Percentiles rank a stretch among this genome's conserved stretches.
Conservation (phyloP, 2,329 filamentous ascomycete species). For the Elsinoe arachidis region DNA sequence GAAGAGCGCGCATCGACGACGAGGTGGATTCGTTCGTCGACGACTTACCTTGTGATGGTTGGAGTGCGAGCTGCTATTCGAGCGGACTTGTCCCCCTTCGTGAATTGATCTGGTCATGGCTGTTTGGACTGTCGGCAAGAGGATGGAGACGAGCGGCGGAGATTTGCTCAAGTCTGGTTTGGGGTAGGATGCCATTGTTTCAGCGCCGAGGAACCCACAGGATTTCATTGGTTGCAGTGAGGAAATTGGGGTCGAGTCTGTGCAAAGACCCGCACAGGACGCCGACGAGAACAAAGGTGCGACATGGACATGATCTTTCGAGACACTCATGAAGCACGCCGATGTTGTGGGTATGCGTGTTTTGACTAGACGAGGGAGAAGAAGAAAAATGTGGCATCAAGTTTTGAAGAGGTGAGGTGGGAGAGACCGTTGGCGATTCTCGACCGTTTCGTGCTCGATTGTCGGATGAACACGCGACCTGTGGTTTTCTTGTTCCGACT, state of each 20-base stretch:
- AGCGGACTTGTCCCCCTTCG: not conserved
- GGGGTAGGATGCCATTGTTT: conserved; percentile 11
- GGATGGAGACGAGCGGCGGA: conserved; percentile 1
- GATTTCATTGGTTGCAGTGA: not conserved
- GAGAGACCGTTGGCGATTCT: not conserved
- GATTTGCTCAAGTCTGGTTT: conserved; percentile 10
- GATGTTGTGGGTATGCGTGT: not conserved
- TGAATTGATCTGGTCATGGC: not conserved
- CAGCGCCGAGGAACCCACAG: not conserved
- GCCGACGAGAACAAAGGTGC: not conserved
- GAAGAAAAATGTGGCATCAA: not conserved
- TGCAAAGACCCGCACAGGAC: not conserved
- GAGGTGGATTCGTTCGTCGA: not conserved
- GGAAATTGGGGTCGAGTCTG: not conserved
- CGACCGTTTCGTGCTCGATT: not conserved
- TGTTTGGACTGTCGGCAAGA: not conserved
- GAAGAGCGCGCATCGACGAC: not conserved
- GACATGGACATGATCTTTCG: not conserved
- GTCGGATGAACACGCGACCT: not conserved
- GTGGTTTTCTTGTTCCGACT: not conserved
- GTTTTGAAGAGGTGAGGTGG: not conserved
- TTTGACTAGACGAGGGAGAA: not conserved
- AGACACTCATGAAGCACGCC: conserved; percentile 9
- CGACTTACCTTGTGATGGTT: not conserved
- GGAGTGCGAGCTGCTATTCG: not conserved